These are phyloP conservation scores for Colletotrichum euphorbiae DNA, from an alignment of 2,329 filamentous ascomycete species.

Conservation along the genomic window DNA sequence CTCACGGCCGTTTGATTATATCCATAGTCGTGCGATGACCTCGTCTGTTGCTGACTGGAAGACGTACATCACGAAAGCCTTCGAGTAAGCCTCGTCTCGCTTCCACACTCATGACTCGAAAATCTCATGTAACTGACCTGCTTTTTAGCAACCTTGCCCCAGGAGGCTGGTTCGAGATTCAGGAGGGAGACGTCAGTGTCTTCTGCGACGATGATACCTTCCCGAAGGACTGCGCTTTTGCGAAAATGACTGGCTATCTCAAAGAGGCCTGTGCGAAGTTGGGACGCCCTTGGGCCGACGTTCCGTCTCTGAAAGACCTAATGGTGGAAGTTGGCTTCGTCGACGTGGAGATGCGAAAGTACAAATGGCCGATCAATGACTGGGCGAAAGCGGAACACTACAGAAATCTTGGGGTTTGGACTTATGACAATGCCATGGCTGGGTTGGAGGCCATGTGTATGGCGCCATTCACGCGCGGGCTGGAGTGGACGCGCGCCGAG, in stretches of 20 bases:
- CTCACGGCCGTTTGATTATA: slow-evolving; percentile 64
- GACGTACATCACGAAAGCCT: neutral
- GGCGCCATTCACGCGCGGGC: slow-evolving; percentile 49
- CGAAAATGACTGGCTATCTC: neutral
- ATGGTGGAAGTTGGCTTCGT: slow-evolving; percentile 45
- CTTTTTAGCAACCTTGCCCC: slow-evolving; percentile 48
- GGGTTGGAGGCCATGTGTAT: slow-evolving; percentile 51
- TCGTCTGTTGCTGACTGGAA: neutral
- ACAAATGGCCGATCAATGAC: slow-evolving; percentile 38
- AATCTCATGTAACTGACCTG: neutral
- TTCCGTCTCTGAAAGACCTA: slow-evolving; percentile 43
- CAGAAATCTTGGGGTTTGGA: slow-evolving; percentile 40
- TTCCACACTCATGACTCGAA: neutral
- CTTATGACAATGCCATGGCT: slow-evolving; percentile 47
- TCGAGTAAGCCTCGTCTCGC: neutral
- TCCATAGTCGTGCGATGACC: slow-evolving; percentile 57
- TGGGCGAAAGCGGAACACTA: slow-evolving; percentile 33
- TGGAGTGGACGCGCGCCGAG: slow-evolving; percentile 49
- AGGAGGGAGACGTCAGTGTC: slow-evolving; percentile 45
- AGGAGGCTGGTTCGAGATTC: slow-evolving; percentile 56
- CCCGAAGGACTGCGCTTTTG: slow-evolving; percentile 34
- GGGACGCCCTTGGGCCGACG: slow-evolving; percentile 45
- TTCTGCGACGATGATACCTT: slow-evolving; percentile 43
- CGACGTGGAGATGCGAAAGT: slow-evolving; percentile 27
- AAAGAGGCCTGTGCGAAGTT: neutral